Base-by-base conservation (phyloP, 352 stramenopile genomes). In the Phytophthora pinifolia region DNA sequence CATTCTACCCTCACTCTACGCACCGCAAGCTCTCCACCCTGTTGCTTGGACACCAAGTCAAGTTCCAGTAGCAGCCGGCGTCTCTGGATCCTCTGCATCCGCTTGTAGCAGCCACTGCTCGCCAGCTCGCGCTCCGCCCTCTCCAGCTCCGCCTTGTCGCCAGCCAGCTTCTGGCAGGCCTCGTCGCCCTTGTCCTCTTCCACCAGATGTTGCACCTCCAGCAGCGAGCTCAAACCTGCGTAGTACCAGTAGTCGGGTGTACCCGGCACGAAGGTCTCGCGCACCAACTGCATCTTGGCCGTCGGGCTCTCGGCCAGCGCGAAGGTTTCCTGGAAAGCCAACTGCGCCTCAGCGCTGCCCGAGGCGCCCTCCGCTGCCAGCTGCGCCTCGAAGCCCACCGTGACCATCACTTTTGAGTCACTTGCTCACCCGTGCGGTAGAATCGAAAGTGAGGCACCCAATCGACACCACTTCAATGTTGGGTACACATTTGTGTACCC, bases 31-130 rank as follows among this genome's bases (percentile, higher is more conserved):
- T 64, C 59, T 57, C 12, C 0, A 57, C n/a, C 27, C 54, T 70
- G 25, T 57, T 60, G 34, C 36, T 61, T 73, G 45, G 53, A 71
- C 18, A 48, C 45, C 1, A 79, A 36, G 18, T 86, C 76, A 33
- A 86, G 54, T 43, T 78, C 57, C 22, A 83, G 50, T 35, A 86
- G 17, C 31, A 62, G 18, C 3, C 62, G 59, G 7, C 75, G 70
- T n/a, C 66, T 46, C 17, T 59, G 43, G 34, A 86, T 58, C 12
- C 75, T 69, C 44, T 65, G 44, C 0, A 46, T 12, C 34, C 77
- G 77, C 41, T 52, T 48, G 43, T 25, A 60, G 37, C 61, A 72
- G 13, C 39, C 31, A 15, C 44, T 53, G 10, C 5, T 31, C 9
- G 27, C 46, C 20, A 86, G 59, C 33, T 62, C 45, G 3, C 38